Evolutionary conservation across 2,329 filamentous ascomycete genomes (phyloP), one percentile per base, ranked within the genome.

Genomic region (Penicillium corylophilum): DNA sequence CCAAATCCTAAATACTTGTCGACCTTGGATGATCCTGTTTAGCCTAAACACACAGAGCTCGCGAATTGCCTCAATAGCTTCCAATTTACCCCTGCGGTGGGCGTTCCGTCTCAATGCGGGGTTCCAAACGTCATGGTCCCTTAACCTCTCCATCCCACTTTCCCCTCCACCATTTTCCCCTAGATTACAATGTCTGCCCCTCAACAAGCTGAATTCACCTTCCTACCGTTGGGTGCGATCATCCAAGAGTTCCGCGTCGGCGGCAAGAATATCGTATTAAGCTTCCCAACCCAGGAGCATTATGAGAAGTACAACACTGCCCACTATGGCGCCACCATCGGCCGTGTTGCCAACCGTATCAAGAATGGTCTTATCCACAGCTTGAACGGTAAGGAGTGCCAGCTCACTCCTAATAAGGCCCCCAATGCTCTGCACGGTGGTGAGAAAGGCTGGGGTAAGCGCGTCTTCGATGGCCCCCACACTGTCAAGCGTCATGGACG

Each of bases 261-360:
- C 53, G 87, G 84, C 57, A 77, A 83, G 68, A 94, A 96, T 76
- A 94, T 99, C 60, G 92, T 96, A 20, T 88, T 94, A 62, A 86
- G 87, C 47, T 96, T 96, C 75, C 83, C 88, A 16, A 85, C 81
- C 13, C 82, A 88, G 47, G 83, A 88, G 40, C 82, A 86, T 54
- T 96, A 96, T 76, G 81, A 81, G 59, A 75, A 83, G 61, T 77
- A 92, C 78, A 93, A 94, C 75, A 77, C 73, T 10, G 85, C 89
- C 1, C 92, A 85, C 77, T 97, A 96, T 68, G 93, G 94, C 58
- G 92, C 93, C 71, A 97, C 90, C 40, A 96, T 97, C 69, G 94
- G 94, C 49, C 89, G 83, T 35, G 79, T 84, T 26, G 82, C 91
- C 55, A 97, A 97, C 76, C 87, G 93, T 51, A 84, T 96, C 68